Percentiles rank a stretch among this genome's conserved stretches.
phyloP scores from a whole-genome alignment of 1,139 yeast species.

The Magnusiomyces suaveolens region DNA sequence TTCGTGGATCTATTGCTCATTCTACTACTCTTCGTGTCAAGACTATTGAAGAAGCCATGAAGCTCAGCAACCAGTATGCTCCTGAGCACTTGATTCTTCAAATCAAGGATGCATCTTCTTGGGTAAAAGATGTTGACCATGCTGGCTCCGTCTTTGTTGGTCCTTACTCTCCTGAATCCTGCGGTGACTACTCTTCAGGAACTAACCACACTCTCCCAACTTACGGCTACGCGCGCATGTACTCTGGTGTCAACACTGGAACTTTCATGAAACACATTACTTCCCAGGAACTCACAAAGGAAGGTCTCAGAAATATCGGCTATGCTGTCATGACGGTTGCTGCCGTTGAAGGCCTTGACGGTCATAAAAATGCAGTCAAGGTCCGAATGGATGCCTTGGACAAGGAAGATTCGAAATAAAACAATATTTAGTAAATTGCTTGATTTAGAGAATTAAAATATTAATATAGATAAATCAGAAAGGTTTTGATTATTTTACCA shows the following conservation, averaged over 20 bases:
- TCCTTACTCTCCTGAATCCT: constrained; percentile 89
- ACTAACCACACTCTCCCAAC: constrained; percentile 97
- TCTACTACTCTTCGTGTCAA: constrained; percentile 68
- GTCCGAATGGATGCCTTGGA: constrained; percentile 66
- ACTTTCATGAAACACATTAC: constrained; percentile 94
- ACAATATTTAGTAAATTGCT: no score
- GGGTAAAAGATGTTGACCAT: constrained; percentile 66
- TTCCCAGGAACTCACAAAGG: constrained; percentile 76
- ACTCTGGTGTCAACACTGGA: constrained; percentile 93
- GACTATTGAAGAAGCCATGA: constrained; percentile 66
- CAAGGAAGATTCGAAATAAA: no score
- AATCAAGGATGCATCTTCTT: constrained; percentile 62
- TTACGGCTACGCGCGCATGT: constrained; percentile 94
- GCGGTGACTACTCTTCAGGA: constrained; percentile 97
- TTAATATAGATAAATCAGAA: no score
- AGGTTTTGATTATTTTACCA: no score
- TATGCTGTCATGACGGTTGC: constrained; percentile 94
- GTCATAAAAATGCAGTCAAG: constrained; percentile 92
- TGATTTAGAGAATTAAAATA: no score
- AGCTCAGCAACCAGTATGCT: constrained; percentile 79
- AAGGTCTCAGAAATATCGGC: constrained; percentile 81
- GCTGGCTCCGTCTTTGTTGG: constrained; percentile 98
- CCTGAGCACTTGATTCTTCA: constrained; percentile 96
- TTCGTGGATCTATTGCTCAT: constrained; percentile 84
- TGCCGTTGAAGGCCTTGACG: constrained; percentile 91